Evolutionary conservation across 805 yeast genomes (phyloP).

Genomic region (Candida oleophila): DNA sequence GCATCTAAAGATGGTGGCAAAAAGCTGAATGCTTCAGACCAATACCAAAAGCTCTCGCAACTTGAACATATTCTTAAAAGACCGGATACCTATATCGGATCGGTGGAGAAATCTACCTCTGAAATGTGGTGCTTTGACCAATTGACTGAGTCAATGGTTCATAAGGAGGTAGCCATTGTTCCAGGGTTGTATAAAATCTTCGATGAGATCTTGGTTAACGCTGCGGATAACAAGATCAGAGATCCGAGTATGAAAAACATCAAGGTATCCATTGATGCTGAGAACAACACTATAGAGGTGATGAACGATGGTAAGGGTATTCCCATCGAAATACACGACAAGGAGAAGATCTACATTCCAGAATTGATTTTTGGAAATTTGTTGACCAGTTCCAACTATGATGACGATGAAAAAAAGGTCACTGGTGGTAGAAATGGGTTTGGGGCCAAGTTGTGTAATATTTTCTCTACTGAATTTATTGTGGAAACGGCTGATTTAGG

Average conservation of each 20-base stretch:
- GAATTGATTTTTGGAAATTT: conserved; percentile 95
- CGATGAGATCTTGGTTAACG: conserved; percentile 95
- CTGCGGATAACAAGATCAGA: conserved; percentile 97
- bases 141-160: conserved; percentile 38
- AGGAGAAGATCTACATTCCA: conserved; percentile 91
- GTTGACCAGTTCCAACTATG: conserved; percentile 92
- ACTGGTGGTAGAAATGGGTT: conserved; percentile 99
- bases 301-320: conserved; percentile 94
- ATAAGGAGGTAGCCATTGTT: conserved; percentile 73
- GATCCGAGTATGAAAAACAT: conserved; percentile 87
- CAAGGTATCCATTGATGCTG: conserved; percentile 79
- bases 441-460: conserved; percentile 97
- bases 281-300: conserved; percentile 70
- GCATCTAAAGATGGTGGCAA: conserved; percentile 2
- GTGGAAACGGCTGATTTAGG: conserved; percentile 85
- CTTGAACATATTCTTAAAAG: conserved; percentile 94
- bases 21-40: conserved; percentile 51
- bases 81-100: conserved; percentile 97
- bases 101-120: conserved; percentile 77
- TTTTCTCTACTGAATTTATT: conserved; percentile 82
- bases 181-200: conserved; percentile 96
- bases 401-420: conserved; percentile 91
- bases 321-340: conserved; percentile 89
- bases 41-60: conserved; percentile 92
- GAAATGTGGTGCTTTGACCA: conserved; percentile 82